phyloP scores from a whole-genome alignment of 2,329 filamentous ascomycete species.

The Leptographium galeiforme region DNA sequence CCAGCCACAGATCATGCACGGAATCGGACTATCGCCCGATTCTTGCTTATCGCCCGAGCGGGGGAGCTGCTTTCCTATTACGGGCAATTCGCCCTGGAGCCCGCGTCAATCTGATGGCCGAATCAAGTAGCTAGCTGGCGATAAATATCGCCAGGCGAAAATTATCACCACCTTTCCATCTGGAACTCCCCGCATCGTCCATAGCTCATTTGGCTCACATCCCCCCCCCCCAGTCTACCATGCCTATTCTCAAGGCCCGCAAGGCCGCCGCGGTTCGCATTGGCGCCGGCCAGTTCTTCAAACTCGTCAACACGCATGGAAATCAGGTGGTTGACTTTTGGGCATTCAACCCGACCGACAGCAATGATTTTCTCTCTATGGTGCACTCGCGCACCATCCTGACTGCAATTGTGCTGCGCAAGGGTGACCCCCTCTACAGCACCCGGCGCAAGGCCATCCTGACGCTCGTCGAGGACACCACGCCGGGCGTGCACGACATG shows the following conservation, averaged over 20 bases:
- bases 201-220: too few species aligned
- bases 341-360: conserved; percentile 26
- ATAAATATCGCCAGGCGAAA: too few species aligned
- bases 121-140: too few species aligned
- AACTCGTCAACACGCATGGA: conserved; percentile 31
- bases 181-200: too few species aligned
- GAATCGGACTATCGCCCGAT: too few species aligned
- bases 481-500: conserved; percentile 24
- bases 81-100: too few species aligned
- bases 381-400: conserved; percentile 23
- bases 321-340: conserved; percentile 37
- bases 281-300: conserved; percentile 23
- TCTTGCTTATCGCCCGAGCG: too few species aligned
- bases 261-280: conserved; percentile 25
- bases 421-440: conserved; percentile 22
- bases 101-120: too few species aligned
- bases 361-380: conserved; percentile 23
- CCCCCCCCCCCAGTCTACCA: background rate
- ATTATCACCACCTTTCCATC: too few species aligned
- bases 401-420: conserved; percentile 15
- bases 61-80: too few species aligned
- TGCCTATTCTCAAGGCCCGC: conserved; percentile 25
- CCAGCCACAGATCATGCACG: too few species aligned
- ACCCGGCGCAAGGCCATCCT: conserved; percentile 23
- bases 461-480: conserved; percentile 22